phyloP scores from a whole-genome alignment of 2,329 filamentous ascomycete species.

The Penicillium sp. region DNA sequence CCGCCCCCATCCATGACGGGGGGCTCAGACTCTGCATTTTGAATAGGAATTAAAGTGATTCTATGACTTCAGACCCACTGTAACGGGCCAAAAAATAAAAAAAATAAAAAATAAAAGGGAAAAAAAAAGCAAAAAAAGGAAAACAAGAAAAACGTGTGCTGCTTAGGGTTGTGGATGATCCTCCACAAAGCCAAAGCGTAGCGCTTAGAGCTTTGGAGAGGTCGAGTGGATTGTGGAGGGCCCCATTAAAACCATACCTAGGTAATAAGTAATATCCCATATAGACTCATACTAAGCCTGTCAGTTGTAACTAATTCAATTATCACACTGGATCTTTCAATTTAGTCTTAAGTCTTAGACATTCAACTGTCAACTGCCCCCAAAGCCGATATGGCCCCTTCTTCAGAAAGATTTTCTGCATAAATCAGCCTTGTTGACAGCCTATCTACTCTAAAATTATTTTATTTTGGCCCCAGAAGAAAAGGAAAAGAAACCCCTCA shows the following conservation, averaged over 20 bases:
- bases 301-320: not conserved
- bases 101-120: not conserved
- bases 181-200: constrained; percentile 7
- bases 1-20: constrained; percentile 24
- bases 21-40: constrained; percentile 26
- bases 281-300: not conserved
- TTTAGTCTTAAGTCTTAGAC: not conserved
- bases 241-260: not conserved
- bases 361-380: not conserved
- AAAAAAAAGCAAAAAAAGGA: not conserved
- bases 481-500: not conserved
- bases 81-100: constrained; percentile 1
- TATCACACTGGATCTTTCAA: not conserved
- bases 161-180: constrained; percentile 6
- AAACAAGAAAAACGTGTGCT: not conserved
- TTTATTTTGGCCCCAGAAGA: not conserved
- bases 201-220: constrained; percentile 1
- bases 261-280: not conserved
- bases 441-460: not conserved
- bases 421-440: constrained; percentile 4
- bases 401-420: not conserved
- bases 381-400: not conserved
- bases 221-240: not conserved
- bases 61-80: constrained; percentile 16
- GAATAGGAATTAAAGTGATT: constrained; percentile 11